phyloP scores from a whole-genome alignment of 495 filamentous ascomycete genomes.

The Emericellopsis terricola region DNA sequence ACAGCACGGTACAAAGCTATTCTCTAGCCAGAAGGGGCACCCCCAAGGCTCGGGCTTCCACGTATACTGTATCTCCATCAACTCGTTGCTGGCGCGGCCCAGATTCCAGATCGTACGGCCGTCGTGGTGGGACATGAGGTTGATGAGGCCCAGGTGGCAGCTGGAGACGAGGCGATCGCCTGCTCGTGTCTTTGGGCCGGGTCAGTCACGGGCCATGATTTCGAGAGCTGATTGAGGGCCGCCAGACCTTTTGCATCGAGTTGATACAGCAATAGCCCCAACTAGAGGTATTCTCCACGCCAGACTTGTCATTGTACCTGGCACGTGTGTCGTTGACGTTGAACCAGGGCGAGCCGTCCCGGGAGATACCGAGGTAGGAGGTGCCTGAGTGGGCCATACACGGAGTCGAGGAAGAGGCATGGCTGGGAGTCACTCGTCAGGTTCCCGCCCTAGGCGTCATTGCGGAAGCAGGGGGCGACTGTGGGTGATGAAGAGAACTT shows the following conservation, averaged over 20 bases:
- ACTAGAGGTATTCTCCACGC: not conserved
- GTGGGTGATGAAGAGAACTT: too few species aligned
- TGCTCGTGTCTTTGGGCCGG: constrained; percentile 5
- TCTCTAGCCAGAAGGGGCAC: too few species aligned
- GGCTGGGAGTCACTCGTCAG: too few species aligned
- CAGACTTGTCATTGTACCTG: constrained; percentile 3
- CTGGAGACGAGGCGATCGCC: constrained; percentile 26
- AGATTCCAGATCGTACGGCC: constrained; percentile 25
- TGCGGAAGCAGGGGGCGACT: too few species aligned
- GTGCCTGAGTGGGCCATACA: too few species aligned
- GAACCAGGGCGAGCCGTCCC: constrained; percentile 20
- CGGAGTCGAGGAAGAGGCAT: too few species aligned
- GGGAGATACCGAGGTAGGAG: too few species aligned
- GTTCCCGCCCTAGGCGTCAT: too few species aligned
- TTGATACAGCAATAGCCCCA: constrained; percentile 25
- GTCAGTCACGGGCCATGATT: not conserved
- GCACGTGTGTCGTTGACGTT: constrained; percentile 6
- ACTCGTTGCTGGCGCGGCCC: constrained; percentile 24
- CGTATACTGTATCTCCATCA: too few species aligned
- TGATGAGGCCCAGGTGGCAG: constrained; percentile 18
- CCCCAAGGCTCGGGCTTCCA: too few species aligned
- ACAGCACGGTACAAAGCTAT: too few species aligned
- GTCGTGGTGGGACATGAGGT: constrained; percentile 15
- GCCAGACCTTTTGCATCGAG: constrained; percentile 12
- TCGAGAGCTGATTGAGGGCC: not conserved